A percentile compares a stretch with the other conserved stretches of the same genome.
phyloP scores from a whole-genome alignment of 306 rosid genomes.

The Acacia crassicarpa region DNA sequence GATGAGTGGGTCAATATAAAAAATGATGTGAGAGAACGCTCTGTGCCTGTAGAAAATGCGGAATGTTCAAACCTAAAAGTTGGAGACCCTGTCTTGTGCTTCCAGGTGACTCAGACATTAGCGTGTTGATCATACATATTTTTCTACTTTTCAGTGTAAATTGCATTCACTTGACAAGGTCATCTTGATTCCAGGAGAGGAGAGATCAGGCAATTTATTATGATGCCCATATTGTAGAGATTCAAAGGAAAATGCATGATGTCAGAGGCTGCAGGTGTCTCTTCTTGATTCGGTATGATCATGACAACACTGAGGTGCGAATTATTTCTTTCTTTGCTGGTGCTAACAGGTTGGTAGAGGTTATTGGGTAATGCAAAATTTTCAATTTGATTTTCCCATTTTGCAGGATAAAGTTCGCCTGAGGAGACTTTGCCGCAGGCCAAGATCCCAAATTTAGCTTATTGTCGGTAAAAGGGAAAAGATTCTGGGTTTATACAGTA shows the following conservation, averaged over 20 bases:
- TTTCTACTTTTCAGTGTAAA: conserved; percentile 8
- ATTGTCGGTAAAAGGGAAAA: not conserved
- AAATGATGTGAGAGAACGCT: conserved; percentile 75
- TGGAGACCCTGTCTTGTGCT: conserved; percentile 84
- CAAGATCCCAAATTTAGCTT: conserved; percentile 21
- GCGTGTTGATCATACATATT: not conserved
- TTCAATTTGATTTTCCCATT: not conserved
- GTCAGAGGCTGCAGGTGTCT: conserved; percentile 95
- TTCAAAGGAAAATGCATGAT: conserved; percentile 86
- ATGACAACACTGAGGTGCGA: conserved; percentile 74
- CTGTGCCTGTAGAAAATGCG: conserved; percentile 69
- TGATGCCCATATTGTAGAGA: conserved; percentile 78
- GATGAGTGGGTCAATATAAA: conserved; percentile 88
- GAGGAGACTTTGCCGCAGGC: conserved; percentile 78
- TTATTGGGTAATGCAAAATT: not conserved
- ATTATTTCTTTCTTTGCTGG: conserved; percentile 8
- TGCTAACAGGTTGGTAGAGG: not conserved
- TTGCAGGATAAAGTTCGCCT: conserved; percentile 78
- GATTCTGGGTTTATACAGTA: not conserved
- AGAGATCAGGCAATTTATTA: conserved; percentile 82
- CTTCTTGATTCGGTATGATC: conserved; percentile 73
- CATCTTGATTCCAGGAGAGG: conserved; percentile 60
- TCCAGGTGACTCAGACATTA: conserved; percentile 61
- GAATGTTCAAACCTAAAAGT: conserved; percentile 72
- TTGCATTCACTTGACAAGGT: conserved; percentile 17